These are phyloP conservation scores for Schoenoplectus tabernaemontani DNA, from an alignment of 202 grass and related monocot genomes.

Conservation along the genomic window DNA sequence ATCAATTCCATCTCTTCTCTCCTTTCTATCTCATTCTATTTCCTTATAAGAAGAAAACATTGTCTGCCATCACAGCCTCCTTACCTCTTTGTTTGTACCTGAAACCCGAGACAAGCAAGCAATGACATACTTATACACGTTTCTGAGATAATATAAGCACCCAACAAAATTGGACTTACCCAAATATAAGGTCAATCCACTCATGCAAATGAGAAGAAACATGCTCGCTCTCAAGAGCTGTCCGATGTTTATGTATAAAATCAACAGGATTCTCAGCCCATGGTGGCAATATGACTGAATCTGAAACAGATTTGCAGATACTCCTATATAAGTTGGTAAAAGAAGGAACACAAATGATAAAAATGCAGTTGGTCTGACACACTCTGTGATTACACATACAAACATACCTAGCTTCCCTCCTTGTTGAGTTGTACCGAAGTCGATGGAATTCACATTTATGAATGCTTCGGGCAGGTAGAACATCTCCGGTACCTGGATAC, in stretches of 20 bases:
- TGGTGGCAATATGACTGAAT: constrained; percentile 81
- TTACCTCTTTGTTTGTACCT: constrained; percentile 98
- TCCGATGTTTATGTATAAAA: constrained; percentile 97
- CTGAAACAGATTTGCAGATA: constrained; percentile 38
- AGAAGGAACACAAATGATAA: background rate
- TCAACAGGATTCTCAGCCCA: constrained; percentile 92
- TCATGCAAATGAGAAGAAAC: constrained; percentile 91
- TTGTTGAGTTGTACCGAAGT: constrained; percentile 94
- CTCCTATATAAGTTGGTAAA: background rate
- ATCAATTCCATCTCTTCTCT: too few species aligned
- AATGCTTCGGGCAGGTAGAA: constrained; percentile 95
- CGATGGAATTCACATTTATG: constrained; percentile 79
- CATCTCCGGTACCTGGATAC: constrained; percentile 88
- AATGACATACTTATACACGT: constrained; percentile 2
- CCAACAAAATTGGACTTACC: constrained; percentile 39
- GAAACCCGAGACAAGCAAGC: constrained; percentile 25
- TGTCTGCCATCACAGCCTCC: constrained; percentile 73
- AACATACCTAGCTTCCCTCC: constrained; percentile 84
- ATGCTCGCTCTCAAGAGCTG: constrained; percentile 95
- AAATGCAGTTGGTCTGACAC: background rate
- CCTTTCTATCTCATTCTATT: too few species aligned
- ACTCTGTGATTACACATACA: constrained; percentile 3
- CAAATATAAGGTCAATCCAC: constrained; percentile 98
- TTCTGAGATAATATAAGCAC: constrained; percentile 22
- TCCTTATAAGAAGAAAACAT: too few species aligned